These are phyloP conservation scores for Litsea cubeba DNA, from an alignment of 164 flowering plant species.

Conservation along the genomic window DNA sequence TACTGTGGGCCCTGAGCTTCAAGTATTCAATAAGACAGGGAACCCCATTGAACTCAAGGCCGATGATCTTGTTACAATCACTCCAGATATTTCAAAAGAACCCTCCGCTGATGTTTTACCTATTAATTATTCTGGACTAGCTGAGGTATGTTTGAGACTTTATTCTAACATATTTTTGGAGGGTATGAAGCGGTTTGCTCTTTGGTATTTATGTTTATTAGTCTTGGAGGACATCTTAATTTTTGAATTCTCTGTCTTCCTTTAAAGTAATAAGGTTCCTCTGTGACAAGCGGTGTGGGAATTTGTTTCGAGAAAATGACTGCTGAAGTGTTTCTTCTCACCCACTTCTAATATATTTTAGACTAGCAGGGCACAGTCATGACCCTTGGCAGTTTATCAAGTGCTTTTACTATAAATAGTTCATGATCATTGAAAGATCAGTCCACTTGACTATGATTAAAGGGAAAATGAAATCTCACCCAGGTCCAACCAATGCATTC, in stretches of 20 bases:
- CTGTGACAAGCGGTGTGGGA: neutral
- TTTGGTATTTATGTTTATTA: neutral
- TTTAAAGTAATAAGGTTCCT: no score
- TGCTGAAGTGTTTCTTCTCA: neutral
- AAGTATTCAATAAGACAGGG: constrained; percentile 33
- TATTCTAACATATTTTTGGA: neutral
- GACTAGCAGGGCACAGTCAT: no score
- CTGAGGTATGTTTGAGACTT: constrained; percentile 27
- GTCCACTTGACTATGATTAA: no score
- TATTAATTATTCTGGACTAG: constrained; percentile 35
- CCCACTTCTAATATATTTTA: no score
- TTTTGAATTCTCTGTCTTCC: neutral
- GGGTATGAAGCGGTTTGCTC: neutral
- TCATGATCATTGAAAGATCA: no score
- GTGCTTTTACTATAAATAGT: no score
- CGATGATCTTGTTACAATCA: constrained; percentile 34
- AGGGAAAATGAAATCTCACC: no score
- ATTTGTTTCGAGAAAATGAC: neutral
- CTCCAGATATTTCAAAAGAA: constrained; percentile 36
- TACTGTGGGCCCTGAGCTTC: constrained; percentile 49
- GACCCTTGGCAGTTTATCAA: no score
- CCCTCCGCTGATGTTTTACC: constrained; percentile 40
- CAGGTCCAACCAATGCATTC: no score
- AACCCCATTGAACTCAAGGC: constrained; percentile 37
- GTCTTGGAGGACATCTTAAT: neutral